These are phyloP conservation scores for Phaeosphaeriaceae sp. DNA, from an alignment of 2,329 filamentous ascomycete genomes.

Conservation along the genomic window DNA sequence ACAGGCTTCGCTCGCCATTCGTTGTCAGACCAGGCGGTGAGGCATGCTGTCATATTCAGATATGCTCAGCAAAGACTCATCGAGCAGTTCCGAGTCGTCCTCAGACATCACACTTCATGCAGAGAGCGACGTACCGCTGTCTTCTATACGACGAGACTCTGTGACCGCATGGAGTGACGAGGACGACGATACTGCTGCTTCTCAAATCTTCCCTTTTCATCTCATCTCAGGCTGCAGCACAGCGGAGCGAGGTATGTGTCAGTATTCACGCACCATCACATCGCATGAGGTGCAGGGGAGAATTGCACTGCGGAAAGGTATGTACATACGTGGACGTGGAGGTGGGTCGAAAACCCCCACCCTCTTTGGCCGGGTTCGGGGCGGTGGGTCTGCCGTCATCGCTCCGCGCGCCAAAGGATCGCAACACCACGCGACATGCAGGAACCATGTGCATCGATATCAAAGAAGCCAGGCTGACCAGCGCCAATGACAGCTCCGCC, in stretches of 20 bases:
- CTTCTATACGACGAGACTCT: slow-evolving; percentile 1
- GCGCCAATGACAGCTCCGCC: slow-evolving; percentile 32
- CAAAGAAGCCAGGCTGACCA: slow-evolving; percentile 32
- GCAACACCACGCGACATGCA: slow-evolving; percentile 31
- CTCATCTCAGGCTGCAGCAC: slow-evolving; percentile 38
- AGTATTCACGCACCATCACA: slow-evolving; percentile 35
- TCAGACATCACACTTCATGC: slow-evolving; percentile 22
- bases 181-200: not conserved
- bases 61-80: slow-evolving; percentile 8
- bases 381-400: slow-evolving; percentile 32
- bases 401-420: slow-evolving; percentile 14
- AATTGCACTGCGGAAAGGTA: slow-evolving; percentile 7
- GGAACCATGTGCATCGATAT: slow-evolving; percentile 5
- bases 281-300: slow-evolving; percentile 25
- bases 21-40: slow-evolving; percentile 2
- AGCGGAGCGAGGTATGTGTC: slow-evolving; percentile 37
- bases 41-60: slow-evolving; percentile 4
- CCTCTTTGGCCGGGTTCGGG: not conserved
- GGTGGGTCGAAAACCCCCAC: not conserved
- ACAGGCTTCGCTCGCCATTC: slow-evolving; percentile 10
- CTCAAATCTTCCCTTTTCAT: slow-evolving; percentile 27
- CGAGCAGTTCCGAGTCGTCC: slow-evolving; percentile 20
- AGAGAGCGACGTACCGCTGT: slow-evolving; percentile 6
- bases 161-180: slow-evolving; percentile 7
- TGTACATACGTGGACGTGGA: slow-evolving; percentile 20